Percentiles rank a stretch among this genome's conserved stretches.
Conservation (phyloP, 164 flowering plant species). For the Akebia trifoliata region DNA sequence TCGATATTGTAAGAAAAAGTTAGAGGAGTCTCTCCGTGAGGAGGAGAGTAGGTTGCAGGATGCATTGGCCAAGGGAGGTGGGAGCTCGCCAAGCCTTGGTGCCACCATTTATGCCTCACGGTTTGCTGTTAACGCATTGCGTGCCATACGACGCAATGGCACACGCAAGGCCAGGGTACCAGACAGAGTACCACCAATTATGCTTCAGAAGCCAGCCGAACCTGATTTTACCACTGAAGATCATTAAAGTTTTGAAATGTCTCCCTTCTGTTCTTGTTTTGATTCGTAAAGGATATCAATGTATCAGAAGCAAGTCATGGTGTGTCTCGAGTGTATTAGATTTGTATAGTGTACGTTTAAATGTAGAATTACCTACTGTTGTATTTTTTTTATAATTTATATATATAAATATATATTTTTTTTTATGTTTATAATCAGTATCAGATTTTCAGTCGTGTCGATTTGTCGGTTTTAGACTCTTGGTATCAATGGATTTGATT, state of each 20-base stretch:
- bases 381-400: no score
- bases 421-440: no score
- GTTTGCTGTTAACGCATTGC: constrained; percentile 71
- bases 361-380: no score
- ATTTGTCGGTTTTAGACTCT: no score
- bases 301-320: no score
- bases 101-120: constrained; percentile 80
- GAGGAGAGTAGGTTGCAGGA: constrained; percentile 71
- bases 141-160: constrained; percentile 34
- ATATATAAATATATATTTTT: no score
- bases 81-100: constrained; percentile 68
- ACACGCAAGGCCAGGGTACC: constrained; percentile 35
- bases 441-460: no score
- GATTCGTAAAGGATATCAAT: constrained; percentile 4
- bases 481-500: no score
- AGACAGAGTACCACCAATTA: constrained; percentile 37
- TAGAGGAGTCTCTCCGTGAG: constrained; percentile 57
- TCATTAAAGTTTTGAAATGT: background rate
- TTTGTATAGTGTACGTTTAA: constrained; percentile 5
- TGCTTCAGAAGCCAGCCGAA: constrained; percentile 53
- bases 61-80: constrained; percentile 54
- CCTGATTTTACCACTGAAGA: constrained; percentile 45
- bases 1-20: constrained; percentile 57
- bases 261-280: background rate
- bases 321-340: background rate